phyloP scores from a whole-genome alignment of 1,284 basidiomycete genomes.

The Ceratobasidium sp. region DNA sequence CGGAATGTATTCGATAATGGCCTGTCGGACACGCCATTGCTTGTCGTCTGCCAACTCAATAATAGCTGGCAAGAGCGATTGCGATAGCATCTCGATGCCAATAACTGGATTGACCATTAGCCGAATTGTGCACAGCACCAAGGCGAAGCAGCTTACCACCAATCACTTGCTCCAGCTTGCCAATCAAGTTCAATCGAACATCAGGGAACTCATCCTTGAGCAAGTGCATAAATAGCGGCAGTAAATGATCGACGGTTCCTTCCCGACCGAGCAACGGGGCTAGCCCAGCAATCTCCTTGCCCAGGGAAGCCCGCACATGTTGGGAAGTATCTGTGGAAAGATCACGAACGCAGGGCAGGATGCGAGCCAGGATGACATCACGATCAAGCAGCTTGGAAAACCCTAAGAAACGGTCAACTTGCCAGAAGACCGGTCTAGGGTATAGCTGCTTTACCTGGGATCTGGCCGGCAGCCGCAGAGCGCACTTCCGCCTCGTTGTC shows the following conservation, averaged over 20 bases:
- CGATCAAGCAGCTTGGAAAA: constrained; percentile 95
- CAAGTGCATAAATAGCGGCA: constrained; percentile 94
- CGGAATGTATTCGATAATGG: constrained; percentile 97
- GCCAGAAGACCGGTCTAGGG: constrained; percentile 2
- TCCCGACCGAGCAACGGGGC: constrained; percentile 95
- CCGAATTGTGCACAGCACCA: neutral
- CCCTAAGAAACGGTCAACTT: constrained; percentile 60
- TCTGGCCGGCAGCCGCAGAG: constrained; percentile 94
- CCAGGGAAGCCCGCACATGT: constrained; percentile 96
- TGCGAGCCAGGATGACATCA: constrained; percentile 90
- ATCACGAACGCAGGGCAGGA: constrained; percentile 97
- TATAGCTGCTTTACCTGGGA: constrained; percentile 73
- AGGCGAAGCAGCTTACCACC: constrained; percentile 63
- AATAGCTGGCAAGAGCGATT: constrained; percentile 96
- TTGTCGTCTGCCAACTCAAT: constrained; percentile 99
- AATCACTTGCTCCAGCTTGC: constrained; percentile 97
- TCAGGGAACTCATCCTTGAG: constrained; percentile 99
- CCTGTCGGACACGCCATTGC: constrained; percentile 99
- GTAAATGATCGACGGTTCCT: constrained; percentile 94
- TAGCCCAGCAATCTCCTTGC: constrained; percentile 96
- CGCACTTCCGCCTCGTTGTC: constrained; percentile 99
- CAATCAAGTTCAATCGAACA: constrained; percentile 97
- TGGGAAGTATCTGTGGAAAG: constrained; percentile 93
- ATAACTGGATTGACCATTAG: constrained; percentile 71
- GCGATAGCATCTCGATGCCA: constrained; percentile 93